Base-by-base conservation (phyloP, 2,329 filamentous ascomycete species). In the Trichoderma afroharzianum region DNA sequence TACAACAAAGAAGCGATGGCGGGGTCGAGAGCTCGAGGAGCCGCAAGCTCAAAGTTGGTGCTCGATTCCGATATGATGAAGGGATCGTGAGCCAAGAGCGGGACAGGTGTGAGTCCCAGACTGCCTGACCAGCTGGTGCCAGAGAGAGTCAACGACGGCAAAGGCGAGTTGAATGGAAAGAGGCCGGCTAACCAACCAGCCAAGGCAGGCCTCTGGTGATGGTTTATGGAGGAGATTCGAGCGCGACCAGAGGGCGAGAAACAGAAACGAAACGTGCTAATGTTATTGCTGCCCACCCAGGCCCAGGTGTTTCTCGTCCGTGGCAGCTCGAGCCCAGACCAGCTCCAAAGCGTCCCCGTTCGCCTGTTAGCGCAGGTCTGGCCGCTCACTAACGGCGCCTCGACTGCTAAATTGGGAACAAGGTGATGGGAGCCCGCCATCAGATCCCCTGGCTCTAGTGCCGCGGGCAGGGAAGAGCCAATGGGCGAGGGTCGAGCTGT, bases 351-450 rank as follows among this genome's bases (percentile, higher is more conserved):
- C 64, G 57, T 68, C 59, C 55, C 59, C 59, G 39, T 55, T 32
- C 26, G 58, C 43, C 53, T 50, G 62, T 50, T 63, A 63, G 68
- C 68, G 68, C 58, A 63, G 64, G 64, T 57, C 57, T 72, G 63
- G 70, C 70, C 70, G 64, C 64, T 62, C 69, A 58, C 70, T 72
- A 72, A 72, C 36, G 70, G 64, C 70, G 64, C 43, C 69, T 72
- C 64, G 63, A 70, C 70, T 72, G 70, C 70, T 72, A 72, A 72
- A 72, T 72, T 72, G 59, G 70, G 70, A 72, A 72, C 64, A 55
- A 50, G n/a, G 43, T 43, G 61, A 71, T 71, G 69, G 53, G 62
- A 71, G 55, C 47, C 69, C 50, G 55, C 69, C 59, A 63, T 61
- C 69, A 39, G 9, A 30, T 53, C 69, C 69, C 69, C 61, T 58